Base-by-base conservation (phyloP, 768 basidiomycete species). In the Boletus sp. region DNA sequence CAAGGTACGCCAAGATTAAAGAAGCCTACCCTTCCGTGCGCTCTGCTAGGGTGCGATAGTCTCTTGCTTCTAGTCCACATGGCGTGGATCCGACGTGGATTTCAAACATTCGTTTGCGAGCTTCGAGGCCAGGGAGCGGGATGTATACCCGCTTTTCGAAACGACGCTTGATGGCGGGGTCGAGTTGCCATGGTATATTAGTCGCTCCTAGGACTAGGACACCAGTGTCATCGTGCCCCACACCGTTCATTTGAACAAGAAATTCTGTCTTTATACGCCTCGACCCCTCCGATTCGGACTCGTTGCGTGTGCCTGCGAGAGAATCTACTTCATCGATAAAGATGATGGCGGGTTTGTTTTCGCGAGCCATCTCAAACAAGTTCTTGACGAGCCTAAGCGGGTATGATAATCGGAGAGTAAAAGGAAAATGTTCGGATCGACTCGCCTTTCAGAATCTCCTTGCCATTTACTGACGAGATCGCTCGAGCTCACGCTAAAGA, bases 391-490 rank as follows among this genome's bases (percentile, higher is more conserved):
- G 79, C 67, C 94, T 96, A 54, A 25, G 29, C 23, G 40, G 41
- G 43, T 27, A 54, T 49, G 43, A 37, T 40, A 15, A 29, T 51
- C 34, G 43, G 34, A 21, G 50, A 55, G n/a, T 29, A n/a, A 15
- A 29, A 7, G 41, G 4, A 0, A 1, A 7, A 21, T 17, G 23
- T 29, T 10, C n/a, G 30, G 17, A 25, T 43, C 21, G 25, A 71
- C 84, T 68, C 57, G 90, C 94, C 96, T 78, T 75, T 98, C 96
- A 5, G 93, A 95, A 72, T 99, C 97, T 54, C 97, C 97, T 76
- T 98, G 97, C 97, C 97, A 99, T 71, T 98, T 99, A 72, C 93
- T 95, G 51, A 98, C 97, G 51, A 99, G 78, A 67, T 98, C 97
- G 69, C 87, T 87, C 23, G 91, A 93, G 65, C 90, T 93, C 56